Evolutionary conservation across 225 moss, liverwort and hornwort genomes (phyloP).

Genomic region (Bryum argenteum): DNA sequence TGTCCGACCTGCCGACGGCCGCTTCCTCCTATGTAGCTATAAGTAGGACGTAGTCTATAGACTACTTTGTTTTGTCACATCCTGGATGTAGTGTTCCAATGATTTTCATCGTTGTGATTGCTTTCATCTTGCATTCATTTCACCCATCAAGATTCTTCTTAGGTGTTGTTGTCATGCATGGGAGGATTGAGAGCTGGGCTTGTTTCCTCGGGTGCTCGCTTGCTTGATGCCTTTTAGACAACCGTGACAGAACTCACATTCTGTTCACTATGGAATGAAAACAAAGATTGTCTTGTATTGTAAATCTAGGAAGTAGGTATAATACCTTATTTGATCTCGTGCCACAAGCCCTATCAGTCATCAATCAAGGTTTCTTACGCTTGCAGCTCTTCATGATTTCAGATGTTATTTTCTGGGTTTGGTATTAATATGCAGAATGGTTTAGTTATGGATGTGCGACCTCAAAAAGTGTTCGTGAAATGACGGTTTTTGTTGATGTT

Average conservation of each 20-base stretch:
- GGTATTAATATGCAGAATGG: no score
- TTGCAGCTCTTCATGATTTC: background rate
- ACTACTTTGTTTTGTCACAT: slow-evolving; percentile 39
- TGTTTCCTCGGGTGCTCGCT: slow-evolving; percentile 16
- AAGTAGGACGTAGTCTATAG: slow-evolving; percentile 31
- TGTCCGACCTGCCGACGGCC: slow-evolving; percentile 92
- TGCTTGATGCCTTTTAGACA: slow-evolving; percentile 21
- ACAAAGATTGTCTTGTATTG: slow-evolving; percentile 19
- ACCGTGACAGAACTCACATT: slow-evolving; percentile 21
- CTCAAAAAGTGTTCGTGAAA: no score
- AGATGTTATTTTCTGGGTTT: no score
- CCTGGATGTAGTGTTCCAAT: slow-evolving; percentile 32
- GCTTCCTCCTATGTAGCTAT: slow-evolving; percentile 81
- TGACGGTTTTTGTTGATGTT: no score
- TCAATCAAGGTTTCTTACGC: background rate
- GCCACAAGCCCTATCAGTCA: background rate
- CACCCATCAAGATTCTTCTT: slow-evolving; percentile 16
- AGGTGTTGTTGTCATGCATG: slow-evolving; percentile 28
- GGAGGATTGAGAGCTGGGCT: slow-evolving; percentile 16
- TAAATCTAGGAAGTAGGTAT: slow-evolving; percentile 21
- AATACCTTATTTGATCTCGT: slow-evolving; percentile 8
- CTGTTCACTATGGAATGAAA: slow-evolving; percentile 26
- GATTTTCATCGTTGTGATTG: slow-evolving; percentile 23
- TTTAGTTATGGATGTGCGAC: no score
- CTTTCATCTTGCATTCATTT: slow-evolving; percentile 28